A percentile compares a stretch with the other conserved stretches of the same genome.
phyloP scores from a whole-genome alignment of 208 protist genomes.

The Strigomonas culicis region DNA sequence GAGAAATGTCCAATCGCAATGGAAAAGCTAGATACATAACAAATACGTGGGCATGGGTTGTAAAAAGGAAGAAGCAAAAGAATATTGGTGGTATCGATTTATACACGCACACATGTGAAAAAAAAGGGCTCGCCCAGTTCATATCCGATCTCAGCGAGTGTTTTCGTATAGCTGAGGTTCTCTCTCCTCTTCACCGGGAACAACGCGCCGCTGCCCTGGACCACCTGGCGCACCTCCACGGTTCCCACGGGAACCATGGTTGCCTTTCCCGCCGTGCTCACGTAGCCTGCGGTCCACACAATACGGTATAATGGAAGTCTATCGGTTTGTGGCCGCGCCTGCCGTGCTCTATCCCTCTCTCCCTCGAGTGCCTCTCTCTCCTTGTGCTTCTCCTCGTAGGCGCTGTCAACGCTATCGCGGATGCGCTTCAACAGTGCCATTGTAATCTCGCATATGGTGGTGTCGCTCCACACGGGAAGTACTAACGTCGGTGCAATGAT shows the following conservation, averaged over 20 bases:
- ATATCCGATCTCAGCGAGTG: constrained; percentile 30
- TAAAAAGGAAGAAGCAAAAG: constrained; percentile 5
- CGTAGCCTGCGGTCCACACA: constrained; percentile 34
- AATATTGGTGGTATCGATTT: no score
- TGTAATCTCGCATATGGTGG: constrained; percentile 21
- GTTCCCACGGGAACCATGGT: constrained; percentile 31
- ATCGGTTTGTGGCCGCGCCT: background rate
- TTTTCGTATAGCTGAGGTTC: constrained; percentile 30
- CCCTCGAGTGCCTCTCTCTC: background rate
- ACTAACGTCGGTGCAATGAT: background rate
- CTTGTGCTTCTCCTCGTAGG: constrained; percentile 11
- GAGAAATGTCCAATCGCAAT: background rate
- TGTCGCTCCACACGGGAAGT: constrained; percentile 26
- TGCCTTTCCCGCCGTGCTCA: constrained; percentile 37
- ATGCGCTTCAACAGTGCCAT: constrained; percentile 10
- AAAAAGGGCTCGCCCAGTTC: constrained; percentile 62
- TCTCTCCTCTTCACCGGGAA: constrained; percentile 19
- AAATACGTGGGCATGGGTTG: background rate
- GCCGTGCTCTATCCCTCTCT: background rate
- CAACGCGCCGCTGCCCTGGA: constrained; percentile 21
- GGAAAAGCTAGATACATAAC: background rate
- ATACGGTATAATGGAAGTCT: constrained; percentile 33
- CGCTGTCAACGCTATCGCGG: constrained; percentile 19
- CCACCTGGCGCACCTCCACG: constrained; percentile 53
- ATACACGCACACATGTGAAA: constrained; percentile 22